These are phyloP conservation scores for Anthracocystis setariae DNA, from an alignment of 1,284 basidiomycete species.

Conservation along the genomic window DNA sequence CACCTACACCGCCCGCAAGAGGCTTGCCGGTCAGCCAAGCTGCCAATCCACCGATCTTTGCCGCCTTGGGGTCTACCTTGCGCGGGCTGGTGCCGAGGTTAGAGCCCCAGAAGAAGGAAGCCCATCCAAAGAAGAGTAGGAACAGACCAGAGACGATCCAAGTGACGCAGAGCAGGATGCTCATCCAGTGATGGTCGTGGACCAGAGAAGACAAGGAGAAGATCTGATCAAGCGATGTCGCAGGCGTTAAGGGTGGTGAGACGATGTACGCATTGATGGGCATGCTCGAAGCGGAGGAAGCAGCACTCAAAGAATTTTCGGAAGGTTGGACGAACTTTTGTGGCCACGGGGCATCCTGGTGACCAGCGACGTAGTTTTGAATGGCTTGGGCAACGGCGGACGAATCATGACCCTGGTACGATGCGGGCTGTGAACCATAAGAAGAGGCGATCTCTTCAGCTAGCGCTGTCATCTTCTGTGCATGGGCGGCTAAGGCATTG, in stretches of 20 bases:
- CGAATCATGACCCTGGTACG: constrained; percentile 37
- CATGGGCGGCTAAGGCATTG: constrained; percentile 35
- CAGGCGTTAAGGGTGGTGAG: not conserved
- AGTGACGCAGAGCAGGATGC: constrained; percentile 49
- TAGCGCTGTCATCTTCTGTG: constrained; percentile 33
- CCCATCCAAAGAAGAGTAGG: constrained; percentile 58
- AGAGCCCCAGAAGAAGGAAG: constrained; percentile 57
- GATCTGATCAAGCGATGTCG: not conserved
- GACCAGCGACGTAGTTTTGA: constrained; percentile 35
- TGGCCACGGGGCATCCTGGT: constrained; percentile 32
- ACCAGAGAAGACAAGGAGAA: constrained; percentile 36
- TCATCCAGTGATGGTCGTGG: constrained; percentile 38
- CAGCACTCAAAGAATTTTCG: not conserved
- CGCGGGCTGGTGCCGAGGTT: constrained; percentile 16
- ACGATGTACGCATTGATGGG: not conserved
- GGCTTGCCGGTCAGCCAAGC: constrained; percentile 26
- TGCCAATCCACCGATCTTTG: constrained; percentile 3
- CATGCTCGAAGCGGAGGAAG: not conserved
- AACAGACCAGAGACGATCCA: constrained; percentile 53
- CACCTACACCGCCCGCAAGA: constrained; percentile 54
- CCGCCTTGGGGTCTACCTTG: constrained; percentile 22
- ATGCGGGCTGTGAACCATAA: not conserved
- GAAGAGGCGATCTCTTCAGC: constrained; percentile 19
- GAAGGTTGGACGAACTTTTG: constrained; percentile 15
- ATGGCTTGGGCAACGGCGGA: constrained; percentile 49